phyloP scores from a whole-genome alignment of 768 basidiomycete genomes.

The Holtermannia corniformis region DNA sequence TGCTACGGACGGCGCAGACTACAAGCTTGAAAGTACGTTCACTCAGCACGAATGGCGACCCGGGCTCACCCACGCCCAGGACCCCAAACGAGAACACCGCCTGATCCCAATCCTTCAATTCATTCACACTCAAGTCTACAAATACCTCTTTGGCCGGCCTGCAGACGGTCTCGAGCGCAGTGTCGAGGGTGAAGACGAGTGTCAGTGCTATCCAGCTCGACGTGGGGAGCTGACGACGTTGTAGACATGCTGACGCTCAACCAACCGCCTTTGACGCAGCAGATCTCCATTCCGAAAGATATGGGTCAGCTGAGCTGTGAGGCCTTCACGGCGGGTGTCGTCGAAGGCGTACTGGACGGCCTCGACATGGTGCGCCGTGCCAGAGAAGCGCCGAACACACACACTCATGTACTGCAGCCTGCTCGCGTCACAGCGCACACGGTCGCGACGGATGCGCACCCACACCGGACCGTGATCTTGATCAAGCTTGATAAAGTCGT shows the following conservation, averaged over 20 bases:
- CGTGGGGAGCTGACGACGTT: background rate
- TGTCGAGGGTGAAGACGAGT: constrained; percentile 94
- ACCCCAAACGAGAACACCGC: constrained; percentile 85
- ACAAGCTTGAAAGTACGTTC: constrained; percentile 32
- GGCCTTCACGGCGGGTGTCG: constrained; percentile 94
- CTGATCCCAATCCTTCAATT: constrained; percentile 86
- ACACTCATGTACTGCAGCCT: constrained; percentile 51
- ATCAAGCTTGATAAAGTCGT: constrained; percentile 93
- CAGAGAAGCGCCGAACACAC: constrained; percentile 1
- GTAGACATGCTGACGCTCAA: constrained; percentile 98
- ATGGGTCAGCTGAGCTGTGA: constrained; percentile 90
- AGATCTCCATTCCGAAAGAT: constrained; percentile 88
- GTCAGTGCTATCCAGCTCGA: constrained; percentile 44
- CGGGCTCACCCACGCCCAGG: constrained; percentile 44
- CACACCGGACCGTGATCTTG: constrained; percentile 84
- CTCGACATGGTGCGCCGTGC: constrained; percentile 69
- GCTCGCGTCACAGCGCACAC: constrained; percentile 93
- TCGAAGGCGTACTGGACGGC: constrained; percentile 92
- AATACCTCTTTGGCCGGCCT: constrained; percentile 81
- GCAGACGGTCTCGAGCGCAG: constrained; percentile 95
- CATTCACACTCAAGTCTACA: constrained; percentile 92
- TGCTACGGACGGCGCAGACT: constrained; percentile 36
- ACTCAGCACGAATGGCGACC: background rate
- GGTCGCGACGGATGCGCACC: constrained; percentile 69
- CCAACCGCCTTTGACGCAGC: constrained; percentile 79